Base-by-base conservation (phyloP, 202 grass and related monocot species). In the Zizania palustris region DNA sequence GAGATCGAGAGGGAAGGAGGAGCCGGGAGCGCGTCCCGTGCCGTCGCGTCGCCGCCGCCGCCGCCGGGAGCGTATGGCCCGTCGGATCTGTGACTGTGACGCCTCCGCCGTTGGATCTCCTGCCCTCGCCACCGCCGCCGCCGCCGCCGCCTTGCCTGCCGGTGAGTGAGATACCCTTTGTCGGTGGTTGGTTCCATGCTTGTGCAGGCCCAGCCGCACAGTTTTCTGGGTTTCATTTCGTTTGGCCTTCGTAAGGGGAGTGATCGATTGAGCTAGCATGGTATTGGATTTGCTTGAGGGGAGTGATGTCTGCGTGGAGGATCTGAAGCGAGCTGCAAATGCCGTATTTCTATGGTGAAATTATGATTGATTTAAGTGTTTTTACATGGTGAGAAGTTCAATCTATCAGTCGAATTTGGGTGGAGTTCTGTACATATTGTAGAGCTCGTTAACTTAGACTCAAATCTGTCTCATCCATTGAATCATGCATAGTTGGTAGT, bases 1-100 rank as follows among this genome's bases (percentile, higher is more conserved):
- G 28, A 28, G 28, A 28, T 28, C 28, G 28, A 28, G 28, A 28
- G 28, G 28, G 28, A 28, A 28, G 28, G 28, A 28, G 28, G 28
- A 28, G 28, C 28, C 28, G 28, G 28, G 28, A 28, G 28, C 28
- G 28, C 28, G 28, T 28, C 28, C 28, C 28, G n/a, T n/a, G n/a
- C n/a, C n/a, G n/a, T n/a, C n/a, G n/a, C n/a, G 28, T 28, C 28
- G 28, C 28, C 40, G 7, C 40, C 40, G 7, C 40, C 40, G 40
- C 40, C 40, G 7, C 0, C 40, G 40, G 40, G 40, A 42, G 40
- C 7, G 40, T 42, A 42, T 7, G 40, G 40, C 40, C 40, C 42
- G 67, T 64, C 37, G 58, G 69, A 40, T 54, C 46, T 13, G 58
- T 60, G 57, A 45, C 59, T 58, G 58, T 7, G 58, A 72, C 45